phyloP scores from a whole-genome alignment of 2,329 filamentous ascomycete species.

The Ceratocystis lukuohia region DNA sequence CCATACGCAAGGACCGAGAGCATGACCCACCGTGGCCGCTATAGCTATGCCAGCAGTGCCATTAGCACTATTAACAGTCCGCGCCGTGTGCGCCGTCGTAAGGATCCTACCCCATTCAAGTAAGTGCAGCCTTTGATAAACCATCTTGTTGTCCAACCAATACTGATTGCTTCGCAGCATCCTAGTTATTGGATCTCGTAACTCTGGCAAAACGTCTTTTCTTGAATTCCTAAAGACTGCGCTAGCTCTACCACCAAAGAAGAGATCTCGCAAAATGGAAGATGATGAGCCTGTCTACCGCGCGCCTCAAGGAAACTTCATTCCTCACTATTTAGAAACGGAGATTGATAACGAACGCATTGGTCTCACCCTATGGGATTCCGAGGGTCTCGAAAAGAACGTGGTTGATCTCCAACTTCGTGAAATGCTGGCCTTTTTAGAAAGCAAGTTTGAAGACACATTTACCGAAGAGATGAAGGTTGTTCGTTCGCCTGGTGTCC shows the following conservation, averaged over 20 bases:
- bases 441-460: conserved; percentile 97
- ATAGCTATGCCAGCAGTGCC: conserved; percentile 88
- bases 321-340: conserved; percentile 80
- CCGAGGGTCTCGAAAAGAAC: conserved; percentile 85
- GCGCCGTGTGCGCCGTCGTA: conserved; percentile 78
- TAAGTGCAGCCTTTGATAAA: conserved; percentile 39
- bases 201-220: conserved; percentile 90
- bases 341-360: conserved; percentile 87
- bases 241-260: conserved; percentile 68
- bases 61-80: conserved; percentile 88
- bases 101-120: conserved; percentile 98
- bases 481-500: conserved; percentile 76
- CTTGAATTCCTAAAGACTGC: conserved; percentile 87
- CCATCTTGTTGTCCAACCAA: not conserved
- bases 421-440: conserved; percentile 81
- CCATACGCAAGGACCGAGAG: conserved; percentile 77
- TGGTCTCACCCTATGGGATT: conserved; percentile 92
- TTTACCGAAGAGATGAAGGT: conserved; percentile 98
- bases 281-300: conserved; percentile 46
- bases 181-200: conserved; percentile 74
- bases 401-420: conserved; percentile 88
- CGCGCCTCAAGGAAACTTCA: conserved; percentile 55
- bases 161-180: conserved; percentile 43
- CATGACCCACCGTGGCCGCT: conserved; percentile 91
- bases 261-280: conserved; percentile 45